phyloP scores from a whole-genome alignment of 352 stramenopile species.

The Phytophthora europaea region DNA sequence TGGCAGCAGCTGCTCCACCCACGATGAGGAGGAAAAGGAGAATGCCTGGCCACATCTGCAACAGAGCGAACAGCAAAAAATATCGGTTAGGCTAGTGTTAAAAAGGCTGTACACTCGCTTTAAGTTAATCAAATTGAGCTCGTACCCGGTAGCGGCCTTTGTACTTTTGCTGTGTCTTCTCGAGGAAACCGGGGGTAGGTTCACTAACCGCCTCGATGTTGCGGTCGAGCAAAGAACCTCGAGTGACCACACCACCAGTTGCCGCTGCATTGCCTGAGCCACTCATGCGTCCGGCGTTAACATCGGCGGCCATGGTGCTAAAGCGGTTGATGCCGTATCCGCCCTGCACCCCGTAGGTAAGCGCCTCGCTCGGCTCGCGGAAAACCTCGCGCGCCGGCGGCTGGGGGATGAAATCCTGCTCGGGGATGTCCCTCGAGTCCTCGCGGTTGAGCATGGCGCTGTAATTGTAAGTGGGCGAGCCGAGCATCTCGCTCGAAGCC shows the following conservation, averaged over 20 bases:
- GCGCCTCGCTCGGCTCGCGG: constrained; percentile 24
- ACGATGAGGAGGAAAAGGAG: constrained; percentile 48
- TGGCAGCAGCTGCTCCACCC: constrained; percentile 38
- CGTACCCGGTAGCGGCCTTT: constrained; percentile 66
- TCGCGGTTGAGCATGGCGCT: constrained; percentile 36
- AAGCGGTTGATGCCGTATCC: constrained; percentile 14
- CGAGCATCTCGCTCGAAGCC: constrained; percentile 41
- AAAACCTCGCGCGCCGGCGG: constrained; percentile 34
- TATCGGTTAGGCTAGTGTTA: background rate
- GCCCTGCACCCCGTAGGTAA: constrained; percentile 13
- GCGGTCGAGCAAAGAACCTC: constrained; percentile 57
- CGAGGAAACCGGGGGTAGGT: constrained; percentile 19
- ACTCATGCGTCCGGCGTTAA: background rate
- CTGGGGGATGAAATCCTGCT: constrained; percentile 37
- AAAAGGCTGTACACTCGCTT: constrained; percentile 10
- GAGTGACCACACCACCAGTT: constrained; percentile 42
- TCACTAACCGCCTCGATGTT: constrained; percentile 56
- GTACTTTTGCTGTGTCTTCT: constrained; percentile 47
- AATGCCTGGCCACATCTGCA: constrained; percentile 58
- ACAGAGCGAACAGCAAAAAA: background rate
- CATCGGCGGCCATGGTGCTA: constrained; percentile 10
- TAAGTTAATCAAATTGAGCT: background rate
- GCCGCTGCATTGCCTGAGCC: constrained; percentile 14
- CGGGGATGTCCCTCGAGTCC: constrained; percentile 34
- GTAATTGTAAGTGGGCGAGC: constrained; percentile 40